These are phyloP conservation scores for Debaryomyces hansenii DNA, from an alignment of 805 yeast genomes.

Conservation along the genomic window DNA sequence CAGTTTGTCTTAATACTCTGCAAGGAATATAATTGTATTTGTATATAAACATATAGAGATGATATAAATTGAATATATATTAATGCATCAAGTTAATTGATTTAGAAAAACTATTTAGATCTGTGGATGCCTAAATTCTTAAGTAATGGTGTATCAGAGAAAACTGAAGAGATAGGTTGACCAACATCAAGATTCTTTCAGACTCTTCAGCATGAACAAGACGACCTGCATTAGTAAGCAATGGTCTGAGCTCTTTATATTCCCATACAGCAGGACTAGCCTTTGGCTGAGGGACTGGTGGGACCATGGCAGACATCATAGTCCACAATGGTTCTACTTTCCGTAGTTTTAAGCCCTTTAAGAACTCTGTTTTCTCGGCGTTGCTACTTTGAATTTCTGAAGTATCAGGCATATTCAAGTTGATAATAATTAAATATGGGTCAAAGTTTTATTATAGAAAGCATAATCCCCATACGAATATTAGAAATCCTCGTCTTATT, in stretches of 20 bases:
- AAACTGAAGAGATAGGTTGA: slow-evolving; percentile 11
- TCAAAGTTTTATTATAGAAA: too few species aligned
- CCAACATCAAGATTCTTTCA: slow-evolving; percentile 12
- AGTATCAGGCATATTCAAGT: not conserved
- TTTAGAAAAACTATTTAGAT: not conserved
- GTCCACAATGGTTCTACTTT: slow-evolving; percentile 14
- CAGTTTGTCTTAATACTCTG: too few species aligned
- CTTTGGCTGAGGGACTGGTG: slow-evolving; percentile 11
- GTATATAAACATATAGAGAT: too few species aligned
- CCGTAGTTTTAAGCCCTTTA: slow-evolving; percentile 6
- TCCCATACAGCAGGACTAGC: slow-evolving; percentile 12
- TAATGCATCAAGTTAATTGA: too few species aligned
- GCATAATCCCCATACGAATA: too few species aligned
- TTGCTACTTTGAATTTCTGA: not conserved
- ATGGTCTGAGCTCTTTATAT: slow-evolving; percentile 10
- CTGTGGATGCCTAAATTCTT: slow-evolving; percentile 10
- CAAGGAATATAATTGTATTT: too few species aligned
- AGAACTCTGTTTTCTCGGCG: slow-evolving; percentile 1
- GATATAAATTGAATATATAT: too few species aligned
- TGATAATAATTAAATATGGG: too few species aligned
- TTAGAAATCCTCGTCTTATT: too few species aligned
- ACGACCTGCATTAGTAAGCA: slow-evolving; percentile 11
- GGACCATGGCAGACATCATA: slow-evolving; percentile 13
- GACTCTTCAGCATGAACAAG: slow-evolving; percentile 12
- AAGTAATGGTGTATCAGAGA: slow-evolving; percentile 12